phyloP scores from a whole-genome alignment of 2,329 filamentous ascomycete species.

The Phialemoniopsis sp. region DNA sequence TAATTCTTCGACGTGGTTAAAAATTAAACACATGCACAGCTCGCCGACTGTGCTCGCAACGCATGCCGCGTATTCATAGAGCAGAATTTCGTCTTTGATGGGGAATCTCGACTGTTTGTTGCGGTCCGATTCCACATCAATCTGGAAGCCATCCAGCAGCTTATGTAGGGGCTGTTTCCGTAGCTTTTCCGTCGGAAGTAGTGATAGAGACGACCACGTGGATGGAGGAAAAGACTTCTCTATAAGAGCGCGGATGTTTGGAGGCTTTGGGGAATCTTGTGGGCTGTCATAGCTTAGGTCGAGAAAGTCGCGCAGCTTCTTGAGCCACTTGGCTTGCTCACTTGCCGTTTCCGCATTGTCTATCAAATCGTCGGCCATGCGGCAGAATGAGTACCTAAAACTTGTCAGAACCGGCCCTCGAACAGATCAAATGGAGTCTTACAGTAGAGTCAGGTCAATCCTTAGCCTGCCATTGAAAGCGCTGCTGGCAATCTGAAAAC shows the following conservation, averaged over 20 bases:
- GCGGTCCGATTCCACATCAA: slow-evolving; percentile 54
- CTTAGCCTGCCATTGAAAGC: slow-evolving; percentile 65
- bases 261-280: slow-evolving; percentile 17
- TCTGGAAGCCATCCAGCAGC: slow-evolving; percentile 64
- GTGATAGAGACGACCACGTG: slow-evolving; percentile 49
- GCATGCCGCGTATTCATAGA: slow-evolving; percentile 60
- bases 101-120: slow-evolving; percentile 33
- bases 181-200: slow-evolving; percentile 55
- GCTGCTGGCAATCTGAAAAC: slow-evolving; percentile 69
- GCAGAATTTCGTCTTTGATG: slow-evolving; percentile 52
- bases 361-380: slow-evolving; percentile 69
- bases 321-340: slow-evolving; percentile 55
- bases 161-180: slow-evolving; percentile 57
- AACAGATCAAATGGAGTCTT: slow-evolving; percentile 15
- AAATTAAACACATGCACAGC: slow-evolving; percentile 63
- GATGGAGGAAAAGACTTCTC: slow-evolving; percentile 45
- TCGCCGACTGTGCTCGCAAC: slow-evolving; percentile 72
- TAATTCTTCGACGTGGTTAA: slow-evolving; percentile 42
- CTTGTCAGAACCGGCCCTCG: slow-evolving; percentile 6
- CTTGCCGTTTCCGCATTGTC: slow-evolving; percentile 53
- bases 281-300: slow-evolving; percentile 41
- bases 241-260: slow-evolving; percentile 27
- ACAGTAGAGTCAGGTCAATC: slow-evolving; percentile 63
- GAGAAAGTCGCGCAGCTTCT: slow-evolving; percentile 53
- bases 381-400: slow-evolving; percentile 66